Base-by-base conservation (phyloP, 495 filamentous ascomycete genomes). In the Lindgomyces ingoldianus region DNA sequence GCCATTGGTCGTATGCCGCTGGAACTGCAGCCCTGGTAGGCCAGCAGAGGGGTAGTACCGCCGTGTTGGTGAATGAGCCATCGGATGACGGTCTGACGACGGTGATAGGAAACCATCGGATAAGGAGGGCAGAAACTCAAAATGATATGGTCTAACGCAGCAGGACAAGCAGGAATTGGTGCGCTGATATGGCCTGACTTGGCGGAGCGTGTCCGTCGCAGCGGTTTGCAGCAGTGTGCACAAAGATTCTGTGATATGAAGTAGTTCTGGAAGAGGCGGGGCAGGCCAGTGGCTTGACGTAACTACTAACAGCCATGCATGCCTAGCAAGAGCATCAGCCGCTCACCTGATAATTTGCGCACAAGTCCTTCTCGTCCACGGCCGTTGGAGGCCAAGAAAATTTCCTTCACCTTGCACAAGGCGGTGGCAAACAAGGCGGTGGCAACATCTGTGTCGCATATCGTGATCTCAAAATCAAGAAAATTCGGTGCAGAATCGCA, bases 21-120 rank as follows among this genome's bases (percentile, higher is more conserved):
- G 18, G 8, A 19, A 41, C 21, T 27, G 21, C 49, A n/a, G 19
- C 14, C 16, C 21, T 19, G 18, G 47, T 30, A 47, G 44, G 54
- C 47, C 47, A 36, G n/a, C 26, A 45, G 54, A 52, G 42, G 54
- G 52, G 61, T 41, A 57, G 19, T 14, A 42, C 6, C 33, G 14
- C 33, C n/a, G 6, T 18, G 56, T 27, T n/a, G n/a, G n/a, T n/a
- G n/a, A 27, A 0, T 30, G 30, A 24, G 24, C 24, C 55, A 62
- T 67, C 58, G 64, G 59, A 67, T 67, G 64, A 52, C 46, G 51
- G 64, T 67, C 53, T 67, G 46, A 58, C 57, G 10, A 48, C 9
- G 27, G 18, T 42, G 59, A 36, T 50, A 56, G 60, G 33, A 10
- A 14, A 19, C 3, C 21, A 18, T 44, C 49, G 59, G 57, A 45